Conservation (phyloP, 148 eudicot species). For the Rhododendron williamsianum region DNA sequence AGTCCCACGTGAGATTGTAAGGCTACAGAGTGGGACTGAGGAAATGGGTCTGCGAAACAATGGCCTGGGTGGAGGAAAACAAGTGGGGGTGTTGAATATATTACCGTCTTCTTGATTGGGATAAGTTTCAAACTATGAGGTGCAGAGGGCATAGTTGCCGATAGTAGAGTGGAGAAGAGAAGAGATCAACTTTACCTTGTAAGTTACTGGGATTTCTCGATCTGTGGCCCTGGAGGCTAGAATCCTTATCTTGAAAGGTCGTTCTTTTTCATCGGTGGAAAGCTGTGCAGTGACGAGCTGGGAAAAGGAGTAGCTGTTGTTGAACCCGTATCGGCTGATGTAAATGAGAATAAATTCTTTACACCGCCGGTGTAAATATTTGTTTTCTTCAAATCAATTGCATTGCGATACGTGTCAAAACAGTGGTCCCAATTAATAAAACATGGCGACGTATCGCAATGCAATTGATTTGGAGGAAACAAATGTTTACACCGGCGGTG, state of each 20-base stretch:
- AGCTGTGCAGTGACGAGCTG: neutral
- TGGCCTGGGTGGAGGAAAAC: neutral
- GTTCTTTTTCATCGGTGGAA: neutral
- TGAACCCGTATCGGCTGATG: too few species aligned
- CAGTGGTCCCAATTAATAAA: too few species aligned
- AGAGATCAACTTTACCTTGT: neutral
- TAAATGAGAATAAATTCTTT: too few species aligned
- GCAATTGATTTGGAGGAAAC: too few species aligned
- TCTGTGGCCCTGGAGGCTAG: neutral
- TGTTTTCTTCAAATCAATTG: too few species aligned
- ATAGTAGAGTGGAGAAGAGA: neutral
- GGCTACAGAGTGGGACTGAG: neutral
- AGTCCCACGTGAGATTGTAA: neutral
- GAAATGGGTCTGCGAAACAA: neutral
- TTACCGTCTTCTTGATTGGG: neutral
- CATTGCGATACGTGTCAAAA: too few species aligned
- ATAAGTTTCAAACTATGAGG: neutral
- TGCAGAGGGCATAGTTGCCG: neutral
- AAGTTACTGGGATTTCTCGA: neutral
- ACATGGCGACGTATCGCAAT: too few species aligned
- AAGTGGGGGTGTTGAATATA: neutral
- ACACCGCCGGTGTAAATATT: too few species aligned
- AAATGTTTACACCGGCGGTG: too few species aligned
- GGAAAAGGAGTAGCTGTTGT: neutral
- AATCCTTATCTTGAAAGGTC: neutral